These are phyloP conservation scores for Chaetoceros tenuissimus DNA, from an alignment of 108 stramenopile genomes.

Conservation along the genomic window DNA sequence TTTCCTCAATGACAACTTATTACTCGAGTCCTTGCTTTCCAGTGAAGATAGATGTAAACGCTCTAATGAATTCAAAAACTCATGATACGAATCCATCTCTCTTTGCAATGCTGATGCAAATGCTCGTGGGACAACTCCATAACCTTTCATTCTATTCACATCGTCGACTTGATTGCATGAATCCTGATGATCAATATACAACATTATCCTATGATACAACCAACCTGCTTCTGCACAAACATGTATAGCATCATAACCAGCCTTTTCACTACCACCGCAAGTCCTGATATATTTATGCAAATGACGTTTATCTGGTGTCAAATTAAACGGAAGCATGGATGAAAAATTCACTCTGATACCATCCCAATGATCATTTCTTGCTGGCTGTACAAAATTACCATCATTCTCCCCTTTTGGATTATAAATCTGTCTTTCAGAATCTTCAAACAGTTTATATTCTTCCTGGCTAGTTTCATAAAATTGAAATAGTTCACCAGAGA, in stretches of 20 bases:
- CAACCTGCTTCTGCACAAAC: constrained; percentile 80
- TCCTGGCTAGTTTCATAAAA: constrained; percentile 15
- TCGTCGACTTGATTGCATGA: constrained; percentile 20
- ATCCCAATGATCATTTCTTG: constrained; percentile 3
- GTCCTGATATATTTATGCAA: constrained; percentile 9
- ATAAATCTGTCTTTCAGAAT: background rate
- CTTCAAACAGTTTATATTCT: too few relatives aligned
- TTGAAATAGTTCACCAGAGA: constrained; percentile 35
- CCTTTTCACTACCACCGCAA: constrained; percentile 38
- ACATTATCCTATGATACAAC: constrained; percentile 52
- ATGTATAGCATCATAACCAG: constrained; percentile 67
- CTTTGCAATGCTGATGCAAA: constrained; percentile 55
- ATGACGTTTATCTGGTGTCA: constrained; percentile 10
- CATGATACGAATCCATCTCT: constrained; percentile 64
- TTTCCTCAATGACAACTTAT: constrained; percentile 49
- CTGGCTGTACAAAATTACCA: constrained; percentile 18
- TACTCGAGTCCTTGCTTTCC: background rate
- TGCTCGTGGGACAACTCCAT: constrained; percentile 62
- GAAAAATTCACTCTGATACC: background rate
- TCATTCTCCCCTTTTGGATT: constrained; percentile 15
- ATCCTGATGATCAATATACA: constrained; percentile 29
- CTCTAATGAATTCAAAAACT: constrained; percentile 60
- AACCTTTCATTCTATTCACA: constrained; percentile 23
- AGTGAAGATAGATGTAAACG: constrained; percentile 26
- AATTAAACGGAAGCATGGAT: constrained; percentile 1